These are phyloP conservation scores for Penicillium digitatum DNA, from an alignment of 2,329 filamentous ascomycete genomes.

Conservation along the genomic window DNA sequence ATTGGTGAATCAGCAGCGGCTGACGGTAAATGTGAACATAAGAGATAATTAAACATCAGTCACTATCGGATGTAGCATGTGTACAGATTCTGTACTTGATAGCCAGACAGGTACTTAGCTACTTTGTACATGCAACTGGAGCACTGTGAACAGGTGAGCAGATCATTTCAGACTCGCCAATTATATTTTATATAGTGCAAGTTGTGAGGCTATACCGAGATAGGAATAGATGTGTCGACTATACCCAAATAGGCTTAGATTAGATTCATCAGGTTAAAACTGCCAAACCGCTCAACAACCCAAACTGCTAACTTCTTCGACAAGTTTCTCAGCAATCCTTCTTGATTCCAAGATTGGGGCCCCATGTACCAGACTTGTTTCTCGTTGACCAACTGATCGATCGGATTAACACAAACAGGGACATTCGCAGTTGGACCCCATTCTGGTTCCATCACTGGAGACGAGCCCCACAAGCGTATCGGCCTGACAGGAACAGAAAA, in stretches of 20 bases:
- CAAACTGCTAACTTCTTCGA: neutral
- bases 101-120: neutral
- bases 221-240: neutral
- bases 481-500: neutral
- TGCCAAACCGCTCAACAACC: neutral
- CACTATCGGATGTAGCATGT: neutral
- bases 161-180: neutral
- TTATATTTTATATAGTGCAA: neutral
- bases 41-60: neutral
- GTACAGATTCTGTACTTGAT: neutral
- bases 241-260: neutral
- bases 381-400: neutral
- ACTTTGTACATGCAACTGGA: neutral
- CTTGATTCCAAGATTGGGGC: neutral
- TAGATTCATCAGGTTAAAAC: neutral
- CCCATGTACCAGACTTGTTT: neutral
- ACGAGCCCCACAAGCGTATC: neutral
- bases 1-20: neutral
- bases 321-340: neutral
- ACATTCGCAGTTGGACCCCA: neutral
- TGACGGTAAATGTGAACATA: neutral
- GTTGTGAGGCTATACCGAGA: neutral
- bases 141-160: neutral
- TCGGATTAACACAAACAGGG: neutral
- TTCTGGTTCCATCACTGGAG: neutral